A percentile compares a stretch with the other conserved stretches of the same genome.
phyloP scores from a whole-genome alignment of 2,329 filamentous ascomycete genomes.

The Colletotrichum noveboracense region DNA sequence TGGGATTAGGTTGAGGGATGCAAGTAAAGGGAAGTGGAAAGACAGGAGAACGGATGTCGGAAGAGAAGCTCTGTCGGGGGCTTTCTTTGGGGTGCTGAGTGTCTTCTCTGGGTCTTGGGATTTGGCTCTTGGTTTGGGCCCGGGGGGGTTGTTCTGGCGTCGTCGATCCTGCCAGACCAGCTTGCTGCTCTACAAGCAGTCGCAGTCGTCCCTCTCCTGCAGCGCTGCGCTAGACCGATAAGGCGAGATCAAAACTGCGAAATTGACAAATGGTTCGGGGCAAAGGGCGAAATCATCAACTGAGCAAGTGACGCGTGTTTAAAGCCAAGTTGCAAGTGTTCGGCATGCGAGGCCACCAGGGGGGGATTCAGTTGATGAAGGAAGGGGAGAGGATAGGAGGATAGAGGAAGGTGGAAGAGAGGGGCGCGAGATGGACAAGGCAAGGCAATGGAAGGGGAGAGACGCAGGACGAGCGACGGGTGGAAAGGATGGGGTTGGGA shows the following conservation, averaged over 20 bases:
- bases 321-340: conserved; percentile 8
- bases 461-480: conserved; percentile 8
- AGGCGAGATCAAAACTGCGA: conserved; percentile 11
- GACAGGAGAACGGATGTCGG: not conserved
- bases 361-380: conserved; percentile 8
- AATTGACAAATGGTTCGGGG: conserved; percentile 20
- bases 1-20: not conserved
- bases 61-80: conserved; percentile 8
- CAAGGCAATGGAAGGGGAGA: conserved; percentile 14
- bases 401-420: conserved; percentile 4
- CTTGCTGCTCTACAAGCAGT: not conserved
- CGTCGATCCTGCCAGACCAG: conserved; percentile 14
- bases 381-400: not conserved
- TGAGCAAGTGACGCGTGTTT: not conserved
- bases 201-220: conserved; percentile 1
- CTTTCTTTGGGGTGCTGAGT: not conserved
- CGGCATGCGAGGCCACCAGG: conserved; percentile 19
- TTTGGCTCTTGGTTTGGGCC: not conserved
- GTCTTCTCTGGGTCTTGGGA: not conserved
- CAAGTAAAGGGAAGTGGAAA: not conserved
- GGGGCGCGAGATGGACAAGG: conserved; percentile 4
- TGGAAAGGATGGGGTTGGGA: conserved; percentile 30
- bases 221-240: conserved; percentile 22
- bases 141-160: not conserved
- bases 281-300: conserved; percentile 22